Evolutionary conservation across 2,329 filamentous ascomycete species (phyloP).

Genomic region (Colletotrichum sp.): DNA sequence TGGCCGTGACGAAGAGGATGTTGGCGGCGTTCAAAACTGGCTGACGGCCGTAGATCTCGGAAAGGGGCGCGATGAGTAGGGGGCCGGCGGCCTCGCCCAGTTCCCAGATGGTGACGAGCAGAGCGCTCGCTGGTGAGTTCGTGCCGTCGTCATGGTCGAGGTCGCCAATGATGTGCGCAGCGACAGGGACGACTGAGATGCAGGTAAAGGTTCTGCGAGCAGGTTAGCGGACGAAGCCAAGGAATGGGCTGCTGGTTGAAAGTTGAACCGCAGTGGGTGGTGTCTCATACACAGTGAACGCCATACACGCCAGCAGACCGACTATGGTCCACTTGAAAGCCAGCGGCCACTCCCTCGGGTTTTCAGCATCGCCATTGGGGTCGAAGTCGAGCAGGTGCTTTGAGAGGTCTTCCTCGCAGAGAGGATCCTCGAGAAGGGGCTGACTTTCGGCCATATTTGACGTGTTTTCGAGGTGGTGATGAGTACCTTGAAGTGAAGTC

Average conservation of each 20-base stretch:
- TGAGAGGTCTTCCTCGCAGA: conserved; percentile 11
- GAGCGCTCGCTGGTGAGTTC: conserved; percentile 52
- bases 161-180: conserved; percentile 54
- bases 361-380: conserved; percentile 28
- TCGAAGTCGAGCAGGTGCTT: conserved; percentile 22
- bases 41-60: conserved; percentile 63
- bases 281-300: conserved; percentile 57
- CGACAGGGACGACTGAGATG: conserved; percentile 59
- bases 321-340: conserved; percentile 60
- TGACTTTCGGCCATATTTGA: conserved; percentile 3
- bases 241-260: not conserved
- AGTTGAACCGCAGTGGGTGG: not conserved
- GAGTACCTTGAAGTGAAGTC: not conserved
- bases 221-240: not conserved
- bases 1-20: conserved; percentile 53
- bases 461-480: not conserved
- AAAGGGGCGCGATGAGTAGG: conserved; percentile 64
- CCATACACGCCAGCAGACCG: conserved; percentile 55
- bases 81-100: conserved; percentile 69
- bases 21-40: conserved; percentile 60
- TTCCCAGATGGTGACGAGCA: conserved; percentile 76
- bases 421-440: conserved; percentile 11
- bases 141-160: conserved; percentile 37
- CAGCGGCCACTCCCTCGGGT: conserved; percentile 58
- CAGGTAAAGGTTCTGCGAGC: conserved; percentile 58